Percentiles rank a stretch among this genome's conserved stretches.
phyloP scores from a whole-genome alignment of 352 stramenopile genomes.

The Phytophthora macrochlamydospora region DNA sequence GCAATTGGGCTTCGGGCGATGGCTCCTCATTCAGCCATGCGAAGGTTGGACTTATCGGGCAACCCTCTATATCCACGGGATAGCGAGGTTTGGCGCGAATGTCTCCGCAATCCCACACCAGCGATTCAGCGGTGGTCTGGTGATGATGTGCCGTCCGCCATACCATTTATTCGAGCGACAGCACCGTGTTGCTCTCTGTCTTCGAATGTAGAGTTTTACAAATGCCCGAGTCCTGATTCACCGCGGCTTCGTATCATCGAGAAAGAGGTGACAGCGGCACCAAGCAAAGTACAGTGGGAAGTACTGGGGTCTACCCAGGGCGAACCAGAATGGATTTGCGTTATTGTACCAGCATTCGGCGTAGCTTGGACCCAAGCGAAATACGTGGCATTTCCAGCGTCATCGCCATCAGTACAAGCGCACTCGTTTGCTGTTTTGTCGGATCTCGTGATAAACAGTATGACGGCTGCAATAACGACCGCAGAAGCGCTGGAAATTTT shows the following conservation, averaged over 20 bases:
- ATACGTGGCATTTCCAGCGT: conserved; percentile 18
- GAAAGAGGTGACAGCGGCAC: conserved; percentile 19
- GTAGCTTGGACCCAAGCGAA: conserved; percentile 30
- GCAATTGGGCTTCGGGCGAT: conserved; percentile 18
- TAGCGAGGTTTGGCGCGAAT: conserved; percentile 29
- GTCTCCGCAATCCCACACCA: conserved; percentile 24
- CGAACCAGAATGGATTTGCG: conserved; percentile 27
- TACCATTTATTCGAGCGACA: conserved; percentile 6
- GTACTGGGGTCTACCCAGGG: conserved; percentile 18
- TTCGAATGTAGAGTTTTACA: conserved; percentile 25
- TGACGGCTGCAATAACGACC: conserved; percentile 23
- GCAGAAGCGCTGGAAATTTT: conserved; percentile 25
- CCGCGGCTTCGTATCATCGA: conserved; percentile 31
- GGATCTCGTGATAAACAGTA: conserved; percentile 40
- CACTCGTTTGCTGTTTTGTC: conserved; percentile 17
- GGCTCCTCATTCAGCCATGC: conserved; percentile 4
- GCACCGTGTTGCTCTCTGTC: conserved; percentile 23
- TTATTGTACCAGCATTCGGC: conserved; percentile 35
- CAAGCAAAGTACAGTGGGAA: conserved; percentile 28
- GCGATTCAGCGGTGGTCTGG: conserved; percentile 22
- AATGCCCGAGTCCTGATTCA: conserved; percentile 19
- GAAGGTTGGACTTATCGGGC: conserved; percentile 31
- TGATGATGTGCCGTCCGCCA: conserved; percentile 1
- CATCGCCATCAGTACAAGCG: conserved; percentile 2
- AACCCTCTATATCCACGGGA: conserved; percentile 39